Evolutionary conservation across 2,329 filamentous ascomycete species (phyloP).

Genomic region (Chaetomiaceae sp.): DNA sequence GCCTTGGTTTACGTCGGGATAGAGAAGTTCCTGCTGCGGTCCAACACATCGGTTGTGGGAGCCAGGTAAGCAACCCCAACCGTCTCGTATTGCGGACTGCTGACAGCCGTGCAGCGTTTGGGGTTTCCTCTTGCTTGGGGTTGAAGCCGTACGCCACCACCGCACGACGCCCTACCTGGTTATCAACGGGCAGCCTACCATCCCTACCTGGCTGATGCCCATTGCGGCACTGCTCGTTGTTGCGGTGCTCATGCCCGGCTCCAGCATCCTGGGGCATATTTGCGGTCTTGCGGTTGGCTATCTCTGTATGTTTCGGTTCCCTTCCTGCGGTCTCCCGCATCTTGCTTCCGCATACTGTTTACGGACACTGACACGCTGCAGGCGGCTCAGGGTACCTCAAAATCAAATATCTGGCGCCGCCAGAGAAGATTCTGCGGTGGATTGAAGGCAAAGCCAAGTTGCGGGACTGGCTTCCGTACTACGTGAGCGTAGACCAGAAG

Average conservation of each 20-base stretch:
- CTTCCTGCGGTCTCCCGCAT: neutral
- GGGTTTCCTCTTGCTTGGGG: slow-evolving; percentile 82
- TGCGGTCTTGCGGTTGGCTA: slow-evolving; percentile 84
- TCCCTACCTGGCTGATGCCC: slow-evolving; percentile 90
- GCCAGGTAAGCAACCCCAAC: slow-evolving; percentile 59
- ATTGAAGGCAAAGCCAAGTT: slow-evolving; percentile 85
- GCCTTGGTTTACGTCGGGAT: slow-evolving; percentile 75
- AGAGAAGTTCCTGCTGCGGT: slow-evolving; percentile 66
- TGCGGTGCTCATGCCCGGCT: slow-evolving; percentile 71
- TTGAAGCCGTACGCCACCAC: slow-evolving; percentile 83
- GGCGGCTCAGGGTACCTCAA: slow-evolving; percentile 85
- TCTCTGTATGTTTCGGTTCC: slow-evolving; percentile 58
- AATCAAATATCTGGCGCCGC: slow-evolving; percentile 67
- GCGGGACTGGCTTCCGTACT: slow-evolving; percentile 78
- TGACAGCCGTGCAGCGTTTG: slow-evolving; percentile 60
- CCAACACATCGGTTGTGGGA: slow-evolving; percentile 73
- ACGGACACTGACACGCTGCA: slow-evolving; percentile 33
- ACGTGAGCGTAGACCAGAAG: slow-evolving; percentile 92
- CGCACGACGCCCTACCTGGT: slow-evolving; percentile 74
- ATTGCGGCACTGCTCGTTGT: slow-evolving; percentile 71
- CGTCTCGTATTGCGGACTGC: neutral
- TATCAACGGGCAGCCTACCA: slow-evolving; percentile 52
- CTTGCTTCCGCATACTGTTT: no score
- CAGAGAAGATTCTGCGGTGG: slow-evolving; percentile 82
- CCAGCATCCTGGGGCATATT: slow-evolving; percentile 81